phyloP scores from a whole-genome alignment of 1,139 yeast species.

The Trichomonascaceae sp. region DNA sequence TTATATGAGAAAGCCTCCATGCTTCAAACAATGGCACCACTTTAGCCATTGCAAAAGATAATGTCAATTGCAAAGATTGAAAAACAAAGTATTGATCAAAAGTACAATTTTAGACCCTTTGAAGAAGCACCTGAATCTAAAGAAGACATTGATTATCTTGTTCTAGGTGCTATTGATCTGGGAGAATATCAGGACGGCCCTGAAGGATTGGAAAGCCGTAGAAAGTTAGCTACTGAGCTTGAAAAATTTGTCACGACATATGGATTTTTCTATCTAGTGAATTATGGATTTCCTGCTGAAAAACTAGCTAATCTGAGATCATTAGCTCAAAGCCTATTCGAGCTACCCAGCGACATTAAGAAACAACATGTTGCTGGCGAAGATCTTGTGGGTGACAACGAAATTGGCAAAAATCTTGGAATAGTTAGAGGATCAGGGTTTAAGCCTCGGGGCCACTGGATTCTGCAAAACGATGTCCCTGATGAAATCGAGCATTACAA shows the following conservation, averaged over 20 bases:
- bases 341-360: conserved; percentile 30
- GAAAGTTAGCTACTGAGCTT: conserved; percentile 12
- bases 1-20: background rate
- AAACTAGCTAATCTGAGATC: conserved; percentile 13
- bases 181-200: conserved; percentile 6
- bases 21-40: background rate
- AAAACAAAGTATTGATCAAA: background rate
- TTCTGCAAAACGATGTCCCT: conserved; percentile 31
- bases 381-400: conserved; percentile 22
- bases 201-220: conserved; percentile 13
- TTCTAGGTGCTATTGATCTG: conserved; percentile 6
- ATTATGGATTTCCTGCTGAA: conserved; percentile 13
- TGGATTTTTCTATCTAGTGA: conserved; percentile 15
- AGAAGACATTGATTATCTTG: conserved; percentile 3
- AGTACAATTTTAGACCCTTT: conserved; percentile 3
- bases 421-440: conserved; percentile 46
- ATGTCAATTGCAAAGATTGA: background rate
- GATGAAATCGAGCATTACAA: conserved; percentile 17
- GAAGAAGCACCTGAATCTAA: conserved; percentile 3
- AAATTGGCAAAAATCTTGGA: conserved; percentile 35
- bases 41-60: background rate
- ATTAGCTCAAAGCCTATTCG: conserved; percentile 19
- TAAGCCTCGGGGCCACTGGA: conserved; percentile 38
- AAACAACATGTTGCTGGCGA: conserved; percentile 1
- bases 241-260: conserved; percentile 13